Evolutionary conservation across 169 alveolate genomes (phyloP), one percentile per base, ranked within the genome.

Genomic region (Plasmodium coatneyi): DNA sequence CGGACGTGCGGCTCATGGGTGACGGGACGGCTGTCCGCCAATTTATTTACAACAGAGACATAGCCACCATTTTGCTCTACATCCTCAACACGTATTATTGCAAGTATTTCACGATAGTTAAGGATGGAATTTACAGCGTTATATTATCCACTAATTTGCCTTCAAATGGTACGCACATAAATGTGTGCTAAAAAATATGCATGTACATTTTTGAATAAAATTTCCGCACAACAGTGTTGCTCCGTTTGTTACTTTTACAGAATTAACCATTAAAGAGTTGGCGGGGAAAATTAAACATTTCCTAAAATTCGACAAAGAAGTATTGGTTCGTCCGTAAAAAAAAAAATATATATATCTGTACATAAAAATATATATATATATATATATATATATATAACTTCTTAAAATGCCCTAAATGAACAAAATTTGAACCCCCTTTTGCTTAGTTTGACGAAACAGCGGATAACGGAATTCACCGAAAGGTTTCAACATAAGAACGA

Each of bases 401-500:
- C 71, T 32, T 36, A 49, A 34, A 83, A 70, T 36, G 16, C 28
- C 25, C 12, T 19, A 66, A 60, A 56, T 34, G 72, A 60, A 19
- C 28, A n/a, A 52, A 16, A 41, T 6, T 22, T 66, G 19, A 60
- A 16, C 78, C 34, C 0, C 22, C 66, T 76, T 56, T 49, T 54
- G 30, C 25, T 41, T 43, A 89, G 94, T 89, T 89, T 72, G 94
- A 89, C 49, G 56, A 43, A 41, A 89, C 82, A 30, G 43, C 80
- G 46, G 94, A 89, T 49, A 89, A 79, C 82, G 94, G 87, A 66
- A 89, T 89, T 89, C 94, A 89, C 22, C 81, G 82, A 39, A 89
- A 89, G 94, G 94, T 89, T 89, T 56, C 52, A 79, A 43, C 49
- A 34, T 41, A 79, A 87, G 32, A 89, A 22, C 54, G 81, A 60